Base-by-base conservation (phyloP, 441 rosid genomes). In the Mallotus japonicus region DNA sequence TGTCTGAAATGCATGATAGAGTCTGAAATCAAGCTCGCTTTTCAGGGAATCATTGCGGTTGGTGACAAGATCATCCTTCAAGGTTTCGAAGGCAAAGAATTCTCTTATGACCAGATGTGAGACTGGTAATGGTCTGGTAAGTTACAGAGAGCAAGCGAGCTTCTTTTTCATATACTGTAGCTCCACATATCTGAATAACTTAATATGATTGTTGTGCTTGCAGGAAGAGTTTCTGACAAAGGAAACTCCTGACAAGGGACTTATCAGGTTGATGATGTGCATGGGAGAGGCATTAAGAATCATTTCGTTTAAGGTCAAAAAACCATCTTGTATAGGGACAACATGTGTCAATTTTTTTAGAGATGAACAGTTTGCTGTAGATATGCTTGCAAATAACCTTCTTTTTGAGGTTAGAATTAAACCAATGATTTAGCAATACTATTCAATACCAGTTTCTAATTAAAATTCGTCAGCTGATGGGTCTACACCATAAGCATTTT, bases 251-350 rank as follows among this genome's bases (percentile, higher is more conserved):
- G 97, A 95, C 71, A 95, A 91, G 76, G 96, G 90, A 56, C 75
- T 95, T 53, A 78, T 85, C 65, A 87, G 96, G 75, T 61, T 95
- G 81, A 50, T 95, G 83, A 82, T 78, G 85, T 92, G 92, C 83
- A 91, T 92, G 99, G 95, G 97, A 75, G 99, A 95, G 80, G 99
- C 99, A 32, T 62, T 95, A 62, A 88, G 98, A 73, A 95, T 98
- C 55, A 95, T 92, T 63, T 66, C 97, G 65, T 91, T 87, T 64
- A 95, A 95, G 70, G 99, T 95, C 50, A 91, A 92, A 80, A 95
- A 97, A 22, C 97, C 99, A 78, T 92, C 99, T 66, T 95, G 97
- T 77, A 97, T 92, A 71, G 97, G 98, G 77, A 95, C 99, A 19
- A 92, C 93, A 67, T 95, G 99, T 72, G 85, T 95, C 14, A 95